Evolutionary conservation across 164 flowering plant species (phyloP), one percentile per base, ranked within the genome.

Genomic region (Aristolochia contorta): DNA sequence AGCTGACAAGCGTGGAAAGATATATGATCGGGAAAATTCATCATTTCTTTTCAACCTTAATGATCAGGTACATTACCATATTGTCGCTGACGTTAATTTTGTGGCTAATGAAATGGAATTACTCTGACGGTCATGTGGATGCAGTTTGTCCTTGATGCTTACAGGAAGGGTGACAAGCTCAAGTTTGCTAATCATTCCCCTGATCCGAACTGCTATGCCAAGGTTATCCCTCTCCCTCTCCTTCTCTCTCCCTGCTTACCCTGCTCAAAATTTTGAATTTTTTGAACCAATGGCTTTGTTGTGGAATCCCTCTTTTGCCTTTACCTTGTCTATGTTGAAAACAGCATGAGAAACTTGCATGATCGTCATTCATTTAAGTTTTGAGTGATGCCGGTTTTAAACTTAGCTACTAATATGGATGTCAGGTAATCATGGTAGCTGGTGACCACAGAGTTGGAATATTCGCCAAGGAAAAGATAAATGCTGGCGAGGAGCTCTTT

Each of bases 1-100:
- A 78, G 99, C 99, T 56, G 99, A 94, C 57, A 94, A 94, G 66
- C 96, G 99, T 66, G 99, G 97, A 62, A 94, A 94, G 84, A 94
- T 91, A 45, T 94, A 94, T 70, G 99, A 94, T 61, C 91, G 96
- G 46, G 97, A 86, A 75, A 94, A 91, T 70, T 87, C 96, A 22
- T 94, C 99, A 49, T 94, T 91, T 76, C 97, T 94, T 23, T 94
- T 94, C 80, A 91, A 94, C 74, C 71, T 94, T 59, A 91, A 94
- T 77, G 94, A 94, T 72, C 99, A 91, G 90, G 99, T 68, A 78
- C 63, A 69, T 59, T 58, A 27, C 23, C 25, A 22, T n/a, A 8
- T 10, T 55, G 10, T 22, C 45, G 54, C 23, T 30, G 25, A 20
- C 16, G 22, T 47, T n/a, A n/a, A n/a, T n/a, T 59, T n/a, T 15